Evolutionary conservation across 2,329 filamentous ascomycete species (phyloP), one percentile per base, ranked within the genome.

Genomic region (Dothideomycetes sp.): DNA sequence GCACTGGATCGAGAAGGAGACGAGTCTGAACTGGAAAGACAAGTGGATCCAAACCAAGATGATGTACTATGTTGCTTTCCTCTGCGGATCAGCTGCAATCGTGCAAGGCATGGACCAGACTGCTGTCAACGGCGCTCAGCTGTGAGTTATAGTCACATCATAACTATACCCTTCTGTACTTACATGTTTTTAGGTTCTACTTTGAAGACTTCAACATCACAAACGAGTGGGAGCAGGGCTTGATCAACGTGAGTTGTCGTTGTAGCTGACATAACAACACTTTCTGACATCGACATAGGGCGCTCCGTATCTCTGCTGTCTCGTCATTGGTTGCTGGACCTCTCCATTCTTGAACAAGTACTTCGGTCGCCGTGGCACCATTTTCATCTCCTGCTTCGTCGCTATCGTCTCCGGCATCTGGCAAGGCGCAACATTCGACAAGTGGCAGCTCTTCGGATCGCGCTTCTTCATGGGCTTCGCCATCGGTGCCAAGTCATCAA

Each of bases 371-470:
- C 72, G 77, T 37, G 75, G 77, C 9, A 72, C 74, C 34, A 82
- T 82, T 44, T 81, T 81, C 52, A 54, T 79, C 34, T 69, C 70
- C 49, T 84, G 81, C 42, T 72, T 82, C 45, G 79, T 88, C 54
- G 82, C 79, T 0, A 67, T 70, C 11, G 42, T 68, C 47, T 36
- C 44, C 29, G 37, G 44, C 34, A 36, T 52, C 52, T 45, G 55
- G 55, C 31, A 57, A 52, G 51, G 49, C 48, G 41, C 38, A 4
- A 46, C 44, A 8, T 43, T 43, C 18, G 38, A 33, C 22, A 43
- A 36, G 22, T 46, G 44, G 44, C 41, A 43, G 9, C 41, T 46
- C 3, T 46, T 46, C 19, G 41, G 37, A n/a, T 43, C 44, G 15
- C 38, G 44, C 3, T 46, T 46, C n/a, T 37, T 44, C 33, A 41